Evolutionary conservation across 441 rosid species (phyloP).

Genomic region (Populus hybrid): DNA sequence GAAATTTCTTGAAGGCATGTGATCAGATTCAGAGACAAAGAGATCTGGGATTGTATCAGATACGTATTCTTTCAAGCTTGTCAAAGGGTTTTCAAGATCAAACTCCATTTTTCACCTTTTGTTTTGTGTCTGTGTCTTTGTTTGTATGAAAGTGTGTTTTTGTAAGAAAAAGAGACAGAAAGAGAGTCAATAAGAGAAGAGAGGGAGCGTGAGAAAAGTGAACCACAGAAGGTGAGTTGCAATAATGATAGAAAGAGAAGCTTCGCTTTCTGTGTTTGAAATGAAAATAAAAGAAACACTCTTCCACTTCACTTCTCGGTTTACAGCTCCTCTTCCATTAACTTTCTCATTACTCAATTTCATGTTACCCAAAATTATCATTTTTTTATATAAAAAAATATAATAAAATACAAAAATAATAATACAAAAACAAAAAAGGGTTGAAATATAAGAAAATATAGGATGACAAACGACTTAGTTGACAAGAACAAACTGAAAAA

Average conservation of each 20-base stretch:
- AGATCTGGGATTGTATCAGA: conserved; percentile 29
- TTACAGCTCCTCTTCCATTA: too few relatives aligned
- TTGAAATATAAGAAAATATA: too few relatives aligned
- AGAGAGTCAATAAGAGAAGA: background rate
- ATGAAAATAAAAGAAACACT: background rate
- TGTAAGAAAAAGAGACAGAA: background rate
- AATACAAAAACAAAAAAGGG: too few relatives aligned
- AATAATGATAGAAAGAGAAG: conserved; percentile 39
- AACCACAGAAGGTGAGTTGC: conserved; percentile 15
- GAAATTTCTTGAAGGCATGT: conserved; percentile 46
- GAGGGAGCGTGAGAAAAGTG: conserved; percentile 15
- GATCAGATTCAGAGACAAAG: conserved; percentile 49
- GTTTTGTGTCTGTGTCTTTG: background rate
- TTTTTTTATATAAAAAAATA: background rate
- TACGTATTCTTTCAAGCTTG: conserved; percentile 26
- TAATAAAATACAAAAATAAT: too few relatives aligned
- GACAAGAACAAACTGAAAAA: too few relatives aligned
- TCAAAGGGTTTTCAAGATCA: conserved; percentile 59
- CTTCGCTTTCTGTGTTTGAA: conserved; percentile 39
- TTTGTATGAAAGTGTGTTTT: background rate
- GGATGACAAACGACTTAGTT: too few relatives aligned
- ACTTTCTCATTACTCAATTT: too few relatives aligned
- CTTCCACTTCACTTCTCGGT: conserved; percentile 13
- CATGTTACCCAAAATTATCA: too few relatives aligned
- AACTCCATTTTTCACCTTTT: conserved; percentile 42